These are phyloP conservation scores for Trametes gibbosa DNA, from an alignment of 768 basidiomycete species.

Conservation along the genomic window DNA sequence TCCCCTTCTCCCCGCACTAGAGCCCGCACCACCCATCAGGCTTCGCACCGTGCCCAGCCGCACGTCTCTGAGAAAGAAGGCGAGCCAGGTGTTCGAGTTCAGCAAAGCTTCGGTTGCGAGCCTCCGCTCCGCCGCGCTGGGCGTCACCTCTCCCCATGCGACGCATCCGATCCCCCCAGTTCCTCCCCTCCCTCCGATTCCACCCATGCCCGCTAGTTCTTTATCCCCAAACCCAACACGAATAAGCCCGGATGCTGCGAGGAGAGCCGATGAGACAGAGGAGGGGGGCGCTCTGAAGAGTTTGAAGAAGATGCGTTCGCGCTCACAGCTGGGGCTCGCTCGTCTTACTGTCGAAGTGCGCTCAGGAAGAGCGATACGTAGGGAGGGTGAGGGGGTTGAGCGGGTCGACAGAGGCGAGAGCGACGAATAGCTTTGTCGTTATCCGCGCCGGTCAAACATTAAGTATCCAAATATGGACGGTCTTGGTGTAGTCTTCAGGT, in stretches of 20 bases:
- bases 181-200: neutral
- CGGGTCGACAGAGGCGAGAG: neutral
- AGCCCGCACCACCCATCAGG: slow-evolving; percentile 6
- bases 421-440: neutral
- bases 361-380: neutral
- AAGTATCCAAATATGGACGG: neutral
- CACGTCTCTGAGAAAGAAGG: slow-evolving; percentile 14
- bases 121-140: slow-evolving; percentile 9
- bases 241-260: neutral
- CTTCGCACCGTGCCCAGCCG: slow-evolving; percentile 5
- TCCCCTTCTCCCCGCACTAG: slow-evolving; percentile 11
- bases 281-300: neutral
- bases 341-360: slow-evolving; percentile 4
- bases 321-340: slow-evolving; percentile 9
- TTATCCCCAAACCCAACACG: neutral
- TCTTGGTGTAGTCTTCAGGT: slow-evolving; percentile 5
- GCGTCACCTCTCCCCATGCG: neutral
- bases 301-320: slow-evolving; percentile 11
- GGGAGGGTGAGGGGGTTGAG: neutral
- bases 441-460: no score
- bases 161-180: neutral
- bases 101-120: slow-evolving; percentile 12
- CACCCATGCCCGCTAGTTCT: neutral
- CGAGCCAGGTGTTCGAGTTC: slow-evolving; percentile 18
- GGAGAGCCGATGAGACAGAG: neutral